Conservation (phyloP, 768 basidiomycete species). For the Porpolomopsis calyptriformis region DNA sequence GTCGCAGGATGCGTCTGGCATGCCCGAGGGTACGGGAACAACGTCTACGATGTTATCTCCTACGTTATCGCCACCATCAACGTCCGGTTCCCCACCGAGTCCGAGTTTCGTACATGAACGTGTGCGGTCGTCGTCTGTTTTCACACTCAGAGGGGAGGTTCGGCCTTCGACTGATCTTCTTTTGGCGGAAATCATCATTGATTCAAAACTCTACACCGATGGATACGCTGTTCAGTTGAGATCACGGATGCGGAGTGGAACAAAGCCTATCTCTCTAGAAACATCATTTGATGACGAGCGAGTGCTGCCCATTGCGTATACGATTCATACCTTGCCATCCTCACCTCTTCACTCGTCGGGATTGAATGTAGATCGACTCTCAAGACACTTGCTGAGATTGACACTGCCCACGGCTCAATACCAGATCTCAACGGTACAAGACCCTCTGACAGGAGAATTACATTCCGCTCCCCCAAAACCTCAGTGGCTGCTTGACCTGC, state of each 20-base stretch:
- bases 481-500: conserved; percentile 59
- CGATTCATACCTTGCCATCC: conserved; percentile 67
- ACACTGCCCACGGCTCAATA: conserved; percentile 77
- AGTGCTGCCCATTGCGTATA: conserved; percentile 44
- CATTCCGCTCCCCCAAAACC: conserved; percentile 53
- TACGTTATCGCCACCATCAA: conserved; percentile 1
- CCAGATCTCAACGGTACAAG: conserved; percentile 61
- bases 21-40: conserved; percentile 17
- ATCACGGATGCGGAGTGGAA: conserved; percentile 29
- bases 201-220: conserved; percentile 67
- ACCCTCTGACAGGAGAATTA: conserved; percentile 70
- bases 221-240: conserved; percentile 52
- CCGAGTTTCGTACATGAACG: conserved; percentile 14
- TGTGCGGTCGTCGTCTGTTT: conserved; percentile 42
- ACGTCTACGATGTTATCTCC: conserved; percentile 18
- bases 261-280: conserved; percentile 1
- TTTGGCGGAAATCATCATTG: conserved; percentile 69
- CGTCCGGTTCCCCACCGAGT: neutral
- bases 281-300: conserved; percentile 4
- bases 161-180: conserved; percentile 57
- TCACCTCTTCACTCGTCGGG: conserved; percentile 74
- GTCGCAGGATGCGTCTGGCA: conserved; percentile 1
- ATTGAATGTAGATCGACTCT: conserved; percentile 38
- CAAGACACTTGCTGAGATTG: conserved; percentile 69
- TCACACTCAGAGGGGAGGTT: conserved; percentile 53